These are phyloP conservation scores for Pogostemon cablin DNA, from an alignment of 257 asterid genomes.

Conservation along the genomic window DNA sequence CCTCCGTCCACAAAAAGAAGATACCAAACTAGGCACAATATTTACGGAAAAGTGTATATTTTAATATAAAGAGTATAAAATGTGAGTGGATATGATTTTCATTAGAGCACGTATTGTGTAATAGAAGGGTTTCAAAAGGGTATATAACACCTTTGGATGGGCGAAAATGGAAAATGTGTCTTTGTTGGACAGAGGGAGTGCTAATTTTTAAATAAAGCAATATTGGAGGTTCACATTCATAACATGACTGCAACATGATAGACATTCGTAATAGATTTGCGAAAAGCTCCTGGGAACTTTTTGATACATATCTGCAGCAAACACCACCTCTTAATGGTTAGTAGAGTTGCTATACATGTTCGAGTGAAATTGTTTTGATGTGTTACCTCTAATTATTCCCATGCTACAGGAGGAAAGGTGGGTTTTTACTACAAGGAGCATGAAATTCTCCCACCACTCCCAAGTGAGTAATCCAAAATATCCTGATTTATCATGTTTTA, in stretches of 20 bases:
- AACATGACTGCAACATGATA: slow-evolving; percentile 35
- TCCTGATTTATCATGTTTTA: too few relatives aligned
- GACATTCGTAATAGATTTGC: slow-evolving; percentile 77
- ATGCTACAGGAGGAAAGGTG: slow-evolving; percentile 72
- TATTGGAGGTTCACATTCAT: slow-evolving; percentile 14
- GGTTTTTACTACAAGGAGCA: slow-evolving; percentile 93
- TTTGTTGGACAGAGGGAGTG: too few relatives aligned
- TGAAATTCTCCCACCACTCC: slow-evolving; percentile 92
- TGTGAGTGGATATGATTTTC: too few relatives aligned
- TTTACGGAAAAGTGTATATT: too few relatives aligned
- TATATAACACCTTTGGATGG: too few relatives aligned
- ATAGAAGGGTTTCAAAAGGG: too few relatives aligned
- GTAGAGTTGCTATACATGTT: slow-evolving; percentile 15
- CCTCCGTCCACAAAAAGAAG: background rate
- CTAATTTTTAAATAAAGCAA: background rate
- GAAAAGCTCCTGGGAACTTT: slow-evolving; percentile 84
- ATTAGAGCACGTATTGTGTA: too few relatives aligned
- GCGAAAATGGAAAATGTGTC: too few relatives aligned
- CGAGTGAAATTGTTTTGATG: slow-evolving; percentile 9
- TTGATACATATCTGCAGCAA: slow-evolving; percentile 58
- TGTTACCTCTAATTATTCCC: slow-evolving; percentile 25
- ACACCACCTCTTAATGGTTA: slow-evolving; percentile 80
- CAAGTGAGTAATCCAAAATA: slow-evolving; percentile 50
- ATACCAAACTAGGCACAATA: too few relatives aligned
- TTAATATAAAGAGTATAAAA: too few relatives aligned